Percentiles rank a stretch among this genome's conserved stretches.
Conservation (phyloP, 1,284 basidiomycete genomes). For the Ceratobasidium sp. region DNA sequence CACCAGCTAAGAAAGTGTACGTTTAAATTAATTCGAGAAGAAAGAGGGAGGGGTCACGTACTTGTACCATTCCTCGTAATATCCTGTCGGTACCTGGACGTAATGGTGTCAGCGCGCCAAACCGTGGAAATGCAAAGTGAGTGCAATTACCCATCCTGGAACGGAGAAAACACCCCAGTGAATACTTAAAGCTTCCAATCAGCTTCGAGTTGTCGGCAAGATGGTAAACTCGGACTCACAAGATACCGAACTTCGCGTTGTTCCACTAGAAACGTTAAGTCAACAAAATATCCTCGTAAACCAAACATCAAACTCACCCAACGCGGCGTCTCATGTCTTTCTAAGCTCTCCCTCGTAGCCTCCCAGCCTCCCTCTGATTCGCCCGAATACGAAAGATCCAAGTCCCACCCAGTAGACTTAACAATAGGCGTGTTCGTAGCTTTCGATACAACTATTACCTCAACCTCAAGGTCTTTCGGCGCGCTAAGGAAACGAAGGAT, state of each 20-base stretch:
- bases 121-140: neutral
- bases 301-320: conserved; percentile 57
- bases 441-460: conserved; percentile 6
- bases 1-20: conserved; percentile 46
- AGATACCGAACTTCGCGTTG: conserved; percentile 66
- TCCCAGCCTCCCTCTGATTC: conserved; percentile 47
- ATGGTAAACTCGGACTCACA: conserved; percentile 56
- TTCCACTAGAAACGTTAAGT: conserved; percentile 54
- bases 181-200: conserved; percentile 53
- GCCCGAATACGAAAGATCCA: conserved; percentile 18
- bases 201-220: neutral
- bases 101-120: neutral
- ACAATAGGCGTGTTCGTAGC: conserved; percentile 6
- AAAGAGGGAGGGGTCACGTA: conserved; percentile 48
- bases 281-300: neutral
- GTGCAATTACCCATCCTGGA: conserved; percentile 47
- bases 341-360: conserved; percentile 53
- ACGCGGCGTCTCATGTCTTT: conserved; percentile 62
- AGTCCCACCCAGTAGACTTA: conserved; percentile 11
- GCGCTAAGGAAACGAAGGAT: neutral
- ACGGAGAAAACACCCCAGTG: conserved; percentile 70
- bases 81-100: conserved; percentile 47
- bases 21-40: neutral
- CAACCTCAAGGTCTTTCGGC: neutral
- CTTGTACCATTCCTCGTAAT: conserved; percentile 69